Conservation (phyloP, 2,329 filamentous ascomycete genomes). For the Ophiostoma piceae region DNA sequence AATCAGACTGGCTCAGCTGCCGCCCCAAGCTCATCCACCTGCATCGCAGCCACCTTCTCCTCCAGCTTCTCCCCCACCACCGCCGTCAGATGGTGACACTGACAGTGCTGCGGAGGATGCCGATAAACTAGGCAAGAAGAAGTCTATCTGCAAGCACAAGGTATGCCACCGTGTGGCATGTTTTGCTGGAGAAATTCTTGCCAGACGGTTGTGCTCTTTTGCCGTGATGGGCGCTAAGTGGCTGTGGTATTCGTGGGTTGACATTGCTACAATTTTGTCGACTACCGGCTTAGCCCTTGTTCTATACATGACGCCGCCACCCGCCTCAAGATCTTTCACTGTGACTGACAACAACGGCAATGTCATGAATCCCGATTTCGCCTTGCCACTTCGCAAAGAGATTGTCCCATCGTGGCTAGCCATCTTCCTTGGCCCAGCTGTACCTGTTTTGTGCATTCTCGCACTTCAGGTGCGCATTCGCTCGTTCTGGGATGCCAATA, state of each 20-base stretch:
- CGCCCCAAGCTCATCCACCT: background rate
- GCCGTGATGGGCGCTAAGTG: background rate
- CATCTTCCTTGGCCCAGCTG: conserved; percentile 57
- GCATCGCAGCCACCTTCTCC: background rate
- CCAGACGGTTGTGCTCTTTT: background rate
- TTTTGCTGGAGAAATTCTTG: background rate
- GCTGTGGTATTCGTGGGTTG: conserved; percentile 14
- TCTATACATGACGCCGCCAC: conserved; percentile 59
- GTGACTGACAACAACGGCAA: conserved; percentile 62
- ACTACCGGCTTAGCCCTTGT: conserved; percentile 3
- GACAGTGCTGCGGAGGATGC: background rate
- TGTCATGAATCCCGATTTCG: conserved; percentile 64
- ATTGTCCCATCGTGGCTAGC: conserved; percentile 68
- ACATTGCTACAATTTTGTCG: conserved; percentile 10
- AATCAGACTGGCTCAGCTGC: background rate
- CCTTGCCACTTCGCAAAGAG: conserved; percentile 64
- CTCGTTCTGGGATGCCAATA: conserved; percentile 67
- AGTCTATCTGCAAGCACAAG: background rate
- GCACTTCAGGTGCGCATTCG: conserved; percentile 62
- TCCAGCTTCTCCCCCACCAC: background rate
- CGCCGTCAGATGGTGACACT: background rate
- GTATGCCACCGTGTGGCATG: background rate
- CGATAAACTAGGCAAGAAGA: background rate
- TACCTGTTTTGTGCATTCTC: conserved; percentile 61
- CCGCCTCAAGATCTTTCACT: conserved; percentile 64